These are phyloP conservation scores for Smallanthus sonchifolius DNA, from an alignment of 129 eudicot species.

Conservation along the genomic window DNA sequence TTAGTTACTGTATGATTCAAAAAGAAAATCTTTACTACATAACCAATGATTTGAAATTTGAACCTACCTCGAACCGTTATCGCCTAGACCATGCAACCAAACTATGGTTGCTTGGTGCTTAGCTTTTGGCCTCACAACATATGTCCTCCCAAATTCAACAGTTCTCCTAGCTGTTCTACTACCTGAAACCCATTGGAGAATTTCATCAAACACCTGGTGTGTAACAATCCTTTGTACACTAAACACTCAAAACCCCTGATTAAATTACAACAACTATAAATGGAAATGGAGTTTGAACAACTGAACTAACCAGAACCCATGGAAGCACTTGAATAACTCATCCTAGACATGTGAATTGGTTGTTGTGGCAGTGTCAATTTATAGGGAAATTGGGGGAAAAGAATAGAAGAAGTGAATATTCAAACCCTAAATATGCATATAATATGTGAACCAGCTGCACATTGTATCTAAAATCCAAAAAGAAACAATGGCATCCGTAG, in stretches of 20 bases:
- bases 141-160: conserved; percentile 38
- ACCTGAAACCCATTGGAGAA: conserved; percentile 43
- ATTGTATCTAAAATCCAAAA: conserved; percentile 31
- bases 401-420: conserved; percentile 59
- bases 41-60: too few species aligned
- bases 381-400: conserved; percentile 40
- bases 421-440: conserved; percentile 31
- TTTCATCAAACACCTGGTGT: conserved; percentile 22
- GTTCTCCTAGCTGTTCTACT: conserved; percentile 66
- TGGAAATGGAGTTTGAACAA: not conserved
- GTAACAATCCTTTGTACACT: not conserved
- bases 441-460: conserved; percentile 76
- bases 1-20: not conserved
- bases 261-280: not conserved
- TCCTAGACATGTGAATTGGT: conserved; percentile 27
- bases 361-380: conserved; percentile 37
- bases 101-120: conserved; percentile 15
- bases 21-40: too few species aligned
- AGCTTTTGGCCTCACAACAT: too few species aligned
- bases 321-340: conserved; percentile 81
- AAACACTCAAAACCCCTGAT: not conserved
- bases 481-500: conserved; percentile 36
- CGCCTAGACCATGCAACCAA: conserved; percentile 99
- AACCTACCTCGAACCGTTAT: conserved; percentile 86
- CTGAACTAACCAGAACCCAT: conserved; percentile 79